These are phyloP conservation scores for Sclerotinia spermophila DNA, from an alignment of 2,329 filamentous ascomycete species.

Conservation along the genomic window DNA sequence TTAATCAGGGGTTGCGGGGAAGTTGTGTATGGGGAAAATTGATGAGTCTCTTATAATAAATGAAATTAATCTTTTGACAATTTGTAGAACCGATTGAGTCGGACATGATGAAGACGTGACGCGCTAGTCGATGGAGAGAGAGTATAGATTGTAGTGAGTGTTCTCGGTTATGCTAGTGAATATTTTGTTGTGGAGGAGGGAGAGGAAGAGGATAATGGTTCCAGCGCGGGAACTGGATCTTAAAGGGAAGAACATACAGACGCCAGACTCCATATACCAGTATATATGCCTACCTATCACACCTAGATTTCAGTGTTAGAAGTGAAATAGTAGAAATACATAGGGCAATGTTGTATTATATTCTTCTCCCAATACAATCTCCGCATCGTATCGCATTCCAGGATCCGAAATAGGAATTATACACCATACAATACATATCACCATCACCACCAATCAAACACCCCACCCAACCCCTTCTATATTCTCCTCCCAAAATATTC, in stretches of 20 bases:
- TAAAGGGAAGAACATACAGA: neutral
- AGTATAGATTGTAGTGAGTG: constrained; percentile 41
- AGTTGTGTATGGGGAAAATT: constrained; percentile 52
- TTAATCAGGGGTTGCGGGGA: constrained; percentile 49
- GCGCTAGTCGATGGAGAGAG: constrained; percentile 46
- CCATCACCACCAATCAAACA: too few relatives aligned
- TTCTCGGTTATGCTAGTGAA: constrained; percentile 54
- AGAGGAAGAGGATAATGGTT: constrained; percentile 47
- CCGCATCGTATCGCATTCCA: too few relatives aligned
- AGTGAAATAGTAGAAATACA: constrained; percentile 31
- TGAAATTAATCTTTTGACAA: too few relatives aligned
- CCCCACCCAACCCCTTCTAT: too few relatives aligned
- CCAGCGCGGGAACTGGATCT: constrained; percentile 6
- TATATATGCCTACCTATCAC: too few relatives aligned
- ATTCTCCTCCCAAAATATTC: too few relatives aligned
- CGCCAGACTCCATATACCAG: too few relatives aligned
- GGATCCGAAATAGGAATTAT: too few relatives aligned
- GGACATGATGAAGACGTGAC: constrained; percentile 43
- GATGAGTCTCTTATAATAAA: constrained; percentile 47
- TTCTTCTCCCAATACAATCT: too few relatives aligned
- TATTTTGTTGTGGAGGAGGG: constrained; percentile 54
- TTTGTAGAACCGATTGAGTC: constrained; percentile 58
- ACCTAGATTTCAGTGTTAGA: constrained; percentile 32
- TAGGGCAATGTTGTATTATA: neutral
- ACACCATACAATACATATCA: too few relatives aligned